Percentiles rank a stretch among this genome's conserved stretches.
Evolutionary conservation across 805 yeast genomes (phyloP).

Genomic region (Teunomyces barrocoloradensis): DNA sequence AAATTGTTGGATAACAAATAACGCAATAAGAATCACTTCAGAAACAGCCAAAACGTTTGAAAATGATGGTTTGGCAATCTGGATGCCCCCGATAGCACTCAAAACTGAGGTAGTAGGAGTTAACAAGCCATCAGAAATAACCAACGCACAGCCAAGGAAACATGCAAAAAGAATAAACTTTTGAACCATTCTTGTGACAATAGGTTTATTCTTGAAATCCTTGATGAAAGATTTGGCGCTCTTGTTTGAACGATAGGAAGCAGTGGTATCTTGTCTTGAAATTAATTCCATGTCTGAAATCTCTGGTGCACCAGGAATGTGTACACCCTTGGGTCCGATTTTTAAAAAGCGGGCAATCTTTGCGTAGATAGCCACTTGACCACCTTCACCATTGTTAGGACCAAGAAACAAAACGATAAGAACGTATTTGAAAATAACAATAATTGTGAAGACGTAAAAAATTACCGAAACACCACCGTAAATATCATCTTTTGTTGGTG

Average conservation of each 20-base stretch:
- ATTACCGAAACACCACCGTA: constrained; percentile 53
- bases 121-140: constrained; percentile 57
- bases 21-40: constrained; percentile 42
- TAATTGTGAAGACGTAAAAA: constrained; percentile 53
- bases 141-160: constrained; percentile 55
- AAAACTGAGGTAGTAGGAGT: constrained; percentile 65
- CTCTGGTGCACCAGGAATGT: constrained; percentile 39
- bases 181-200: constrained; percentile 27
- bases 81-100: constrained; percentile 56
- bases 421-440: constrained; percentile 53
- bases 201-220: constrained; percentile 19
- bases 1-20: constrained; percentile 47
- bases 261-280: constrained; percentile 38
- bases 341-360: constrained; percentile 50
- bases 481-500: constrained; percentile 39
- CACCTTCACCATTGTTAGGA: constrained; percentile 61
- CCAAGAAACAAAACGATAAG: constrained; percentile 49
- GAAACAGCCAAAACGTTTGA: constrained; percentile 47
- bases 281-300: constrained; percentile 26
- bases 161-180: constrained; percentile 36
- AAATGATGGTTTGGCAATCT: constrained; percentile 49
- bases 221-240: constrained; percentile 12
- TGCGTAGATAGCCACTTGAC: constrained; percentile 62
- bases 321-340: constrained; percentile 46
- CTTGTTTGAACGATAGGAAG: constrained; percentile 19